Conservation (phyloP, 2,329 filamentous ascomycete genomes). For the Xylariaceae sp. region DNA sequence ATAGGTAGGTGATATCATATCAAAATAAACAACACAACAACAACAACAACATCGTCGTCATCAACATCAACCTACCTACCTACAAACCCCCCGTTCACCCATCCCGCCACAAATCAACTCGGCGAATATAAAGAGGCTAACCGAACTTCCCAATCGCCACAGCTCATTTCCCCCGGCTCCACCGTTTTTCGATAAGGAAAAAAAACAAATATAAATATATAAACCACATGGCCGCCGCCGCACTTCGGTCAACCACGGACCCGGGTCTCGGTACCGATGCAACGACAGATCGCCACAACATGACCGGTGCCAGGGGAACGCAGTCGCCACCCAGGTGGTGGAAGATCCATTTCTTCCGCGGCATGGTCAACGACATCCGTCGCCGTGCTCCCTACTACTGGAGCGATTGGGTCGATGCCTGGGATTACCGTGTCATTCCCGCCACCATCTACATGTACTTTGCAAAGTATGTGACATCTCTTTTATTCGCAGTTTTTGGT, state of each 20-base stretch:
- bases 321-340: constrained; percentile 51
- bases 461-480: constrained; percentile 61
- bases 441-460: constrained; percentile 94
- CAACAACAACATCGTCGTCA: too few relatives aligned
- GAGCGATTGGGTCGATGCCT: constrained; percentile 81
- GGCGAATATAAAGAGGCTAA: too few relatives aligned
- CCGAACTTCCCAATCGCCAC: not conserved
- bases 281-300: constrained; percentile 7
- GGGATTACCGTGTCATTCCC: constrained; percentile 84
- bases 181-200: not conserved
- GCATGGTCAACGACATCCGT: constrained; percentile 73
- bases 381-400: constrained; percentile 70
- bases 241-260: not conserved
- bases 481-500: not conserved
- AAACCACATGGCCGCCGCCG: constrained; percentile 3
- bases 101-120: too few relatives aligned
- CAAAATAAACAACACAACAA: too few relatives aligned
- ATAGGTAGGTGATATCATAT: too few relatives aligned
- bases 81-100: too few relatives aligned
- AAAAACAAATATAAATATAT: too few relatives aligned
- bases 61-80: too few relatives aligned
- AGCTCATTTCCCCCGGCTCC: not conserved
- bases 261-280: not conserved
- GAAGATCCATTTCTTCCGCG: constrained; percentile 67
- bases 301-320: not conserved